Base-by-base conservation (phyloP, 176 grass and related monocot species). In the Pontederia crassipes region DNA sequence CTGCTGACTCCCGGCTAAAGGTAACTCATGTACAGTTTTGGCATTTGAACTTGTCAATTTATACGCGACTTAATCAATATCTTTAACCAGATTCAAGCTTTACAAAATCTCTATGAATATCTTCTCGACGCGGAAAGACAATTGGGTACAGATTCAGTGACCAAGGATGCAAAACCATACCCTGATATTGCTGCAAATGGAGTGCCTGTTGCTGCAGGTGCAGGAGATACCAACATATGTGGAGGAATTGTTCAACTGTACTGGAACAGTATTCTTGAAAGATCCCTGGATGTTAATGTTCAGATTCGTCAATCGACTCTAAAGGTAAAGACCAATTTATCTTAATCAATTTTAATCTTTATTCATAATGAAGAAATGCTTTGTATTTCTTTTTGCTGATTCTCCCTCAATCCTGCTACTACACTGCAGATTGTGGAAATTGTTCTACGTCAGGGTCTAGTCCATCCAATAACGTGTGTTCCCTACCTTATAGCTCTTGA, bases 171-270 rank as follows among this genome's bases (percentile, higher is more conserved):
- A 68, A 54, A 53, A 55, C 58, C 75, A 45, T 76, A 78, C 80
- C 56, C 58, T 67, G 65, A 72, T 77, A 64, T 74, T 54, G 71
- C 73, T 79, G 71, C 67, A 75, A 92, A 60, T 79, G 63, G 77
- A 79, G 94, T 98, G 61, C 82, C 94, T 81, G 87, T 88, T 65
- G 94, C 88, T 83, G 94, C 94, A 65, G 94, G 94, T 74, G 94
- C 94, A 40, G 94, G 94, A 64, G 94, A 98, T 65, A 98, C 94
- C 28, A 98, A 98, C 69, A 98, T 93, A 57, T 98, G 94, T 29
- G 94, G 94, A 74, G 94, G 94, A 80, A 98, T 98, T 77, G 80
- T 93, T 64, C 94, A 98, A 56, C 70, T 98, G 68, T 98, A 98
- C 69, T 98, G 94, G 94, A 79, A 69, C 67, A 79, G 71, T 79